These are phyloP conservation scores for Boechera retrofracta DNA, from an alignment of 345 rosid genomes.

Conservation along the genomic window DNA sequence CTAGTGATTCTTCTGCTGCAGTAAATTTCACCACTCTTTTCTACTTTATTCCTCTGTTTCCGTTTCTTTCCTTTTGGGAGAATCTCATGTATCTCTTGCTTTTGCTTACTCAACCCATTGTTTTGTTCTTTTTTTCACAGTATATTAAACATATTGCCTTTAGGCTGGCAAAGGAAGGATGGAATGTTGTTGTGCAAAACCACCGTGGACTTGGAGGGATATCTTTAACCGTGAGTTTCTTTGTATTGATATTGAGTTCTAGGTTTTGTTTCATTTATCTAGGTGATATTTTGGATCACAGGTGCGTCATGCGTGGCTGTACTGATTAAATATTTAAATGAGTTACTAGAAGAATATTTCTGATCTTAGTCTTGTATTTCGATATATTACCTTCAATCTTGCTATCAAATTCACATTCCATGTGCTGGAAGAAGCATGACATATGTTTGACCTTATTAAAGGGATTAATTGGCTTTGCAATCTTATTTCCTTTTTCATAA, in stretches of 20 bases:
- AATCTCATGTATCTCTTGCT: neutral
- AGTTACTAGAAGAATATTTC: neutral
- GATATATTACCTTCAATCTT: neutral
- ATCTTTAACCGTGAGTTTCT: constrained; percentile 76
- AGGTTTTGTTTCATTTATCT: neutral
- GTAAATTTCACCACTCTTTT: constrained; percentile 47
- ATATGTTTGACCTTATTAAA: neutral
- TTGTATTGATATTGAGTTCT: neutral
- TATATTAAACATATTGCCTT: constrained; percentile 78
- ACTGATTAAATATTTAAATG: neutral
- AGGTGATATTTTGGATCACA: neutral
- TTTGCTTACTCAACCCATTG: neutral
- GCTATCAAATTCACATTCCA: neutral
- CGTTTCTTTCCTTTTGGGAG: neutral
- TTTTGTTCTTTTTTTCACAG: constrained; percentile 43
- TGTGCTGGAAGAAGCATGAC: constrained; percentile 6
- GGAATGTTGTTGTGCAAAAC: constrained; percentile 90
- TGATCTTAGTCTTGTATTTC: neutral
- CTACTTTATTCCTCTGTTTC: neutral
- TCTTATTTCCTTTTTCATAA: neutral
- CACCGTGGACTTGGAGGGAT: constrained; percentile 94
- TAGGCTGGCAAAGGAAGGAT: constrained; percentile 64
- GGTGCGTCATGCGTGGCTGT: neutral
- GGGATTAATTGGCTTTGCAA: neutral
- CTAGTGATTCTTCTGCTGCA: constrained; percentile 72